Base-by-base conservation (phyloP, 345 rosid species). In the Psidium friedrichsthalianum region DNA sequence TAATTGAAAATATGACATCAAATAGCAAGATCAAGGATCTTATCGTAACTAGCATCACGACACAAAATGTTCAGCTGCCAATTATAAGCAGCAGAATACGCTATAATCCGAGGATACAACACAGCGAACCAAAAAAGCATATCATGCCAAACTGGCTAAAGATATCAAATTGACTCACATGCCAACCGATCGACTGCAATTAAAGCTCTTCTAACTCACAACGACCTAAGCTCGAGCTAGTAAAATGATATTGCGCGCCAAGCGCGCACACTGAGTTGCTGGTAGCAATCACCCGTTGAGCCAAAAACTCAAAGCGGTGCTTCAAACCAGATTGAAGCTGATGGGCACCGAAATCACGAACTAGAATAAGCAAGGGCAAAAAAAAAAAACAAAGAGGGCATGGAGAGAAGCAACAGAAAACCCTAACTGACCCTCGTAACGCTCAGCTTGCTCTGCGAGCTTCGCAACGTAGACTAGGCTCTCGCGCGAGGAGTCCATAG, bases 381-480 rank as follows among this genome's bases (percentile, higher is more conserved):
- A 36, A 7, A 21, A 57, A 13, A 54, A 8, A 42, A 40, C 52
- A 42, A 51, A 24, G 74, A 82, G 47, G 9, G 3, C 5, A 36
- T 3, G 80, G 4, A 69, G 80, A 36, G 80, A 11, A 69, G 20
- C 80, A 21, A 9, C 47, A 36, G 80, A 11, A 36, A 69, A 69
- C 80, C 14, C 80, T 36, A 52, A 36, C 82, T 64, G 64, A 90
- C 92, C 93, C 44, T 91, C 93, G 84, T 91, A 91, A 32, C 93
- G 92, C 86, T 91, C 93, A 16, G 93, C 93, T 85, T 91, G 93
- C 86, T 90, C 92, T 74, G 92, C 90, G 56, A 90, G 90, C 89
- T 90, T 90, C 76, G 92, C 92, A 84, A 86, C 87, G 90, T 91
- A 91, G 88, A 91, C 90, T 86, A 88, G 90, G 87, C 82, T 86